Conservation (phyloP, 768 basidiomycete species). For the Leccinum rimulosum region DNA sequence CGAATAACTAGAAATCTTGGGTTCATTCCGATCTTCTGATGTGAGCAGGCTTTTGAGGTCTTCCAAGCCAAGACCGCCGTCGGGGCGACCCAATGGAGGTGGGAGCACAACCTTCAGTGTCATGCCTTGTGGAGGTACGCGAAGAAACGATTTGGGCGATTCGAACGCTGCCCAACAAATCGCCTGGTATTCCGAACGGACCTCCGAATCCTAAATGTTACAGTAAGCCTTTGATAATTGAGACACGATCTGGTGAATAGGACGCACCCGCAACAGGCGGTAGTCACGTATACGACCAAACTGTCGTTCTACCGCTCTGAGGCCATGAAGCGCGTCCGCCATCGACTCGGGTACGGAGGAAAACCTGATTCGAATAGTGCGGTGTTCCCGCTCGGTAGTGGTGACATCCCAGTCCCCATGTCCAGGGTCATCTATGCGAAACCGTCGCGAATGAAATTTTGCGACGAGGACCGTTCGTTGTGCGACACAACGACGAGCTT, state of each 20-base stretch:
- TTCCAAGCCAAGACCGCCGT: conserved; percentile 35
- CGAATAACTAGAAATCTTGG: background rate
- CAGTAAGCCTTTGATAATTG: conserved; percentile 1
- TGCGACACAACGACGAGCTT: conserved; percentile 2
- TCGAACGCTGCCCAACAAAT: conserved; percentile 45
- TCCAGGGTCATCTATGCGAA: conserved; percentile 24
- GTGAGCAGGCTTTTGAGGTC: conserved; percentile 31
- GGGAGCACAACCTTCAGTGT: conserved; percentile 33
- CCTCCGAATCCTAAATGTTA: conserved; percentile 44
- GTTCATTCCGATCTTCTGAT: conserved; percentile 8
- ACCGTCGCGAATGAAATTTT: conserved; percentile 8
- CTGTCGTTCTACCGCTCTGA: conserved; percentile 54
- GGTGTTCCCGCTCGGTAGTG: conserved; percentile 7
- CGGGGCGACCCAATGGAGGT: conserved; percentile 13
- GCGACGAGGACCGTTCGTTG: conserved; percentile 1
- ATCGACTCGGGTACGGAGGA: conserved; percentile 43
- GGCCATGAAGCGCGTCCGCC: conserved; percentile 47
- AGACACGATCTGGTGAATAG: conserved; percentile 1
- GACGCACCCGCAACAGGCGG: conserved; percentile 40
- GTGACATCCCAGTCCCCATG: conserved; percentile 17
- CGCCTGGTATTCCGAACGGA: conserved; percentile 41
- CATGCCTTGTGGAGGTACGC: conserved; percentile 33
- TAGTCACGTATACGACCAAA: conserved; percentile 50
- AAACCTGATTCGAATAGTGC: conserved; percentile 40
- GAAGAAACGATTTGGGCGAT: conserved; percentile 39